phyloP scores from a whole-genome alignment of 305 asterid genomes.

The Fraxinus greggii region DNA sequence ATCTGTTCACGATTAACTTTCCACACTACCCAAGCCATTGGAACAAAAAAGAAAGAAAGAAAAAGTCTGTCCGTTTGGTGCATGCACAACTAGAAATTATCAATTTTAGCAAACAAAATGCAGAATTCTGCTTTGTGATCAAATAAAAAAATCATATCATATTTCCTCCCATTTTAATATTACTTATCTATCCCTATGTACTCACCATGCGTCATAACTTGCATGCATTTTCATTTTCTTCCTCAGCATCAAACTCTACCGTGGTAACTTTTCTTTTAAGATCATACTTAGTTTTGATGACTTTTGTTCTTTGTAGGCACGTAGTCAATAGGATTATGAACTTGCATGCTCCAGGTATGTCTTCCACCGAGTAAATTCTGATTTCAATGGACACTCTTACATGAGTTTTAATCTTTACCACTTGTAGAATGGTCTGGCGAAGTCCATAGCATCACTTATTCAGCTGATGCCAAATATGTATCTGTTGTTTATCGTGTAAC shows the following conservation, averaged over 20 bases:
- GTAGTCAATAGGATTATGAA: slow-evolving; percentile 80
- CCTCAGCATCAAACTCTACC: neutral
- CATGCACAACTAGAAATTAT: no score
- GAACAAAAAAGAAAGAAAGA: no score
- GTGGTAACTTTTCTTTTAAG: no score
- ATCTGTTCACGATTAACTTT: neutral
- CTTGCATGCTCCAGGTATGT: slow-evolving; percentile 81
- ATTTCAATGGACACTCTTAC: neutral
- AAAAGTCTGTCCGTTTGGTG: no score
- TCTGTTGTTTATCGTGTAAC: slow-evolving; percentile 83
- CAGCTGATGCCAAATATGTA: slow-evolving; percentile 68
- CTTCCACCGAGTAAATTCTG: slow-evolving; percentile 7
- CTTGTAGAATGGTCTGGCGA: slow-evolving; percentile 92
- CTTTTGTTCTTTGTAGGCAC: slow-evolving; percentile 54
- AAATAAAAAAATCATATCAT: no score
- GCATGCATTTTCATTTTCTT: neutral
- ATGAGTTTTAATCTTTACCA: slow-evolving; percentile 11
- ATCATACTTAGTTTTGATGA: no score
- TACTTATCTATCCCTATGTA: neutral
- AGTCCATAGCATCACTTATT: slow-evolving; percentile 69
- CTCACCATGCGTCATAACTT: neutral
- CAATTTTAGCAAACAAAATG: no score
- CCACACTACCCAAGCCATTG: no score
- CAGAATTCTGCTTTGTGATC: no score
- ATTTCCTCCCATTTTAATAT: neutral